Evolutionary conservation across 345 rosid genomes (phyloP).

Genomic region (Salix purpurea): DNA sequence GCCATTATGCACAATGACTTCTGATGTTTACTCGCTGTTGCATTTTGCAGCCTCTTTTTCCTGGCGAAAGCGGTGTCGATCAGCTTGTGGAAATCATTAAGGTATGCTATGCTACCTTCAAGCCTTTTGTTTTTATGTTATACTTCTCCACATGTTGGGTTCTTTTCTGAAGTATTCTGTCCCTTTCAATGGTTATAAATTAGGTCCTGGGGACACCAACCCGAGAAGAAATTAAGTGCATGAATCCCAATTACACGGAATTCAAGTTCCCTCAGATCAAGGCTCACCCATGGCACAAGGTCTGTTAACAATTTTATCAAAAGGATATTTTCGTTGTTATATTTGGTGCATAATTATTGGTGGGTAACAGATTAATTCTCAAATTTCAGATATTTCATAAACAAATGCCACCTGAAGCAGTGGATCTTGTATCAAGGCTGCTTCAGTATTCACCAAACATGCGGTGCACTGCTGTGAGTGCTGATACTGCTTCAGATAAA

Average conservation of each 20-base stretch:
- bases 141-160: not conserved
- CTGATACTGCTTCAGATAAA: not conserved
- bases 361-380: not conserved
- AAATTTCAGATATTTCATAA: slow-evolving; percentile 22
- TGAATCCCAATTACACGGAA: slow-evolving; percentile 95
- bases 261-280: slow-evolving; percentile 98
- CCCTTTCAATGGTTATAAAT: slow-evolving; percentile 1
- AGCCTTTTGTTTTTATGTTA: not conserved
- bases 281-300: slow-evolving; percentile 99
- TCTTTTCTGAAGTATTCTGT: not conserved
- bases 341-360: not conserved
- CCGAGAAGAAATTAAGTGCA: slow-evolving; percentile 95
- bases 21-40: slow-evolving; percentile 14
- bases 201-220: slow-evolving; percentile 96
- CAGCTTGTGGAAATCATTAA: slow-evolving; percentile 97
- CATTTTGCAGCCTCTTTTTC: slow-evolving; percentile 77
- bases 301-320: slow-evolving; percentile 12
- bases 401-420: slow-evolving; percentile 23
- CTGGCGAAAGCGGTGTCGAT: slow-evolving; percentile 96
- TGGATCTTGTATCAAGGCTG: slow-evolving; percentile 27
- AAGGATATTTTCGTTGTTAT: not conserved
- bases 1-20: not conserved
- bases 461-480: slow-evolving; percentile 23
- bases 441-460: slow-evolving; percentile 24
- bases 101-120: slow-evolving; percentile 34